Evolutionary conservation across 352 stramenopile genomes (phyloP).

Genomic region (Pythium vanterpoolii): DNA sequence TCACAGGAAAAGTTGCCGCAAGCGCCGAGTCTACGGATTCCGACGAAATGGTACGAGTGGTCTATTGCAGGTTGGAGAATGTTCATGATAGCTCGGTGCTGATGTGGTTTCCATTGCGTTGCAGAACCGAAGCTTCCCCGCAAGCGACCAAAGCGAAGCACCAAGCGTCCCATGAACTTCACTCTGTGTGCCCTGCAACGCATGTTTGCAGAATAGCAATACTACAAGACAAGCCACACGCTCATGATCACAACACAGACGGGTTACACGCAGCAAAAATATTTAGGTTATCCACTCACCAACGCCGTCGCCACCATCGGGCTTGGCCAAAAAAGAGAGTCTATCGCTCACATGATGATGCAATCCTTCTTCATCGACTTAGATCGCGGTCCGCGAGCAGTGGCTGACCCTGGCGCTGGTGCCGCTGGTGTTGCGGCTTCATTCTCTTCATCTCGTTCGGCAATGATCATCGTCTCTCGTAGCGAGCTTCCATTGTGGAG

Average conservation of each 20-base stretch:
- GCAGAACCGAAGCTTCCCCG: conserved; percentile 2
- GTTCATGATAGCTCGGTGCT: background rate
- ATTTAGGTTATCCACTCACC: conserved; percentile 13
- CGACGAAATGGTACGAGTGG: conserved; percentile 6
- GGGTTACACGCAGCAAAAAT: background rate
- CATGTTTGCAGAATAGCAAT: conserved; percentile 37
- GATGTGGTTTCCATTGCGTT: background rate
- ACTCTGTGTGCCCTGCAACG: conserved; percentile 36
- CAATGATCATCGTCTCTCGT: conserved; percentile 65
- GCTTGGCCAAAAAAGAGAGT: background rate
- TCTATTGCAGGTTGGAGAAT: background rate
- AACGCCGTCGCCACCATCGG: background rate
- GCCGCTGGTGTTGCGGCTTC: conserved; percentile 14
- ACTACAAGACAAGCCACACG: background rate
- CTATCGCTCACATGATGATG: conserved; percentile 28
- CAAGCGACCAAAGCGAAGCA: conserved; percentile 15
- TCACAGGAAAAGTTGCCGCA: background rate
- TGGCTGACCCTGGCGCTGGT: background rate
- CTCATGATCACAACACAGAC: background rate
- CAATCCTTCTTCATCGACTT: conserved; percentile 32
- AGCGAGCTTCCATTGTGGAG: conserved; percentile 51
- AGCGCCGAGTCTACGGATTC: conserved; percentile 11
- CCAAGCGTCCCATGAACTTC: conserved; percentile 3
- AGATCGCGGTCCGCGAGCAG: conserved; percentile 2
- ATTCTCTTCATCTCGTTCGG: conserved; percentile 56